Percentiles rank a stretch among this genome's conserved stretches.
Conservation (phyloP, 176 grass and related monocot genomes). For the Cenchrus purpureus region DNA sequence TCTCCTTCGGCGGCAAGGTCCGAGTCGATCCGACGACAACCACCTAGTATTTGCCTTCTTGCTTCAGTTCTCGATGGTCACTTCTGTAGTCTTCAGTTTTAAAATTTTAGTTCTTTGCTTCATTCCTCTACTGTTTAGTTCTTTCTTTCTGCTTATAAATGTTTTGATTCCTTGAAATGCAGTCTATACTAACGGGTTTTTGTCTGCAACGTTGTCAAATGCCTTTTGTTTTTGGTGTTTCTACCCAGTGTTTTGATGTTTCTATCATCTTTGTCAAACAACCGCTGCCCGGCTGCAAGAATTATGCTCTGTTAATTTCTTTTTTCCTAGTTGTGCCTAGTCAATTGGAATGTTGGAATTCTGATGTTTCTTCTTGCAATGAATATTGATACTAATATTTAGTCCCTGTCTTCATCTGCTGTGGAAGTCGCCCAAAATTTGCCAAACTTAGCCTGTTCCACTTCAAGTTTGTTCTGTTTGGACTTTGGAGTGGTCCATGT, state of each 20-base stretch:
- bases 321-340: not conserved
- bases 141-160: not conserved
- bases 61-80: not conserved
- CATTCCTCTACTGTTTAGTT: not conserved
- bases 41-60: not conserved
- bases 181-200: not conserved
- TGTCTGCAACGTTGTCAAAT: not conserved
- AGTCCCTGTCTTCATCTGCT: not conserved
- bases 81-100: no score
- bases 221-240: not conserved
- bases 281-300: not conserved
- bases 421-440: not conserved
- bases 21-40: conserved; percentile 6
- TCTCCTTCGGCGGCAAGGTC: conserved; percentile 87
- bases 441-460: not conserved
- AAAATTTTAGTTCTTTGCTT: not conserved
- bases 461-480: not conserved
- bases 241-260: not conserved
- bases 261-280: not conserved
- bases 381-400: not conserved
- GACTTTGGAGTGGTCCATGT: not conserved
- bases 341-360: not conserved
- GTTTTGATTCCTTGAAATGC: not conserved
- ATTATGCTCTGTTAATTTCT: not conserved
- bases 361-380: not conserved